Evolutionary conservation across 768 basidiomycete species (phyloP).

Genomic region (Daedalea quercina): DNA sequence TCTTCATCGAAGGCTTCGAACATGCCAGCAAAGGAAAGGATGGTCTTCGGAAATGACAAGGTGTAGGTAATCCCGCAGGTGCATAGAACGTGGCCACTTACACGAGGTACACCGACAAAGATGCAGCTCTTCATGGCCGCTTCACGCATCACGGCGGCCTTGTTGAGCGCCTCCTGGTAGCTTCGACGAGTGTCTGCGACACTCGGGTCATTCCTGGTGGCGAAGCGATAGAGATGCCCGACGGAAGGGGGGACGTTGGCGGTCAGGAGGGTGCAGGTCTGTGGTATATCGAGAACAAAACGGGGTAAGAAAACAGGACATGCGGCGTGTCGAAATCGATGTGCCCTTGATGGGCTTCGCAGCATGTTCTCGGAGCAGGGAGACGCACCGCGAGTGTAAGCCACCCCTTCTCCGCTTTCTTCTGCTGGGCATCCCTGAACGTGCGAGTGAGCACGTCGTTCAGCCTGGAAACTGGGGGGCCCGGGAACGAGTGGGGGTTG

Average conservation of each 20-base stretch:
- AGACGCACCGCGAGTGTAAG: conserved; percentile 65
- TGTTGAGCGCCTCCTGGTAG: conserved; percentile 54
- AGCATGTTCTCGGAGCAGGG: not conserved
- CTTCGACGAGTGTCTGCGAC: conserved; percentile 34
- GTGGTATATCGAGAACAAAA: conserved; percentile 18
- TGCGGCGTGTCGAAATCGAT: not conserved
- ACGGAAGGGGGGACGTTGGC: conserved; percentile 75
- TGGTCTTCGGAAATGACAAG: conserved; percentile 45
- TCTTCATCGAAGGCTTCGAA: conserved; percentile 75
- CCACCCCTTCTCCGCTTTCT: conserved; percentile 72
- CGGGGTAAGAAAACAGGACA: not conserved
- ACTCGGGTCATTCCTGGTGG: conserved; percentile 42
- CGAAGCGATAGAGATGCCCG: conserved; percentile 77
- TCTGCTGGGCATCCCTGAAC: conserved; percentile 55
- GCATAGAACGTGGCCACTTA: not conserved
- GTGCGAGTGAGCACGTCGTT: conserved; percentile 53
- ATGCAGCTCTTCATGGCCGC: conserved; percentile 84
- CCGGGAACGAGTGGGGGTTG: conserved; percentile 51
- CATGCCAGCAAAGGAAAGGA: conserved; percentile 73
- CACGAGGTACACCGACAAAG: conserved; percentile 83
- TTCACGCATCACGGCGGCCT: conserved; percentile 83
- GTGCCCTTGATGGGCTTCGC: not conserved
- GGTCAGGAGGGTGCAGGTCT: conserved; percentile 83
- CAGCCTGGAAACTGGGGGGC: conserved; percentile 49
- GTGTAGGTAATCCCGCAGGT: not conserved